Evolutionary conservation across 2,329 filamentous ascomycete genomes (phyloP).

Genomic region (Allantophomopsis cytisporea): DNA sequence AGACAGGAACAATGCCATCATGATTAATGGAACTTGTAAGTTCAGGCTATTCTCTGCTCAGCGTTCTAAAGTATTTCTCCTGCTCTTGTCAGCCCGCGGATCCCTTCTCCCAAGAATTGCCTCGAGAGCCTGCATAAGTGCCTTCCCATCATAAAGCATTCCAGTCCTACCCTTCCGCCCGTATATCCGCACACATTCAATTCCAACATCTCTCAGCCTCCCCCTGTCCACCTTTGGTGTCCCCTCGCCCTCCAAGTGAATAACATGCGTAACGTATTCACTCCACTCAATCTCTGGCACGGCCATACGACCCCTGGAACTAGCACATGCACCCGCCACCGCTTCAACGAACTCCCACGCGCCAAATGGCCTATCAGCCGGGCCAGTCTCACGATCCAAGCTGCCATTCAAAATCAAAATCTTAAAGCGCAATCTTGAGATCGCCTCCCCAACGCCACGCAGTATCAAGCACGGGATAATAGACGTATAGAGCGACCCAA

Average conservation of each 20-base stretch:
- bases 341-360: constrained; percentile 74
- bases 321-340: constrained; percentile 53
- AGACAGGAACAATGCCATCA: too few species aligned
- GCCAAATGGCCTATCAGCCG: constrained; percentile 46
- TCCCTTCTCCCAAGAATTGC: constrained; percentile 59
- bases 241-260: constrained; percentile 61
- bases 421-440: constrained; percentile 42
- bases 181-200: constrained; percentile 67
- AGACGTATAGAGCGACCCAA: constrained; percentile 87
- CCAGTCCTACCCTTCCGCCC: constrained; percentile 48
- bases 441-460: constrained; percentile 56
- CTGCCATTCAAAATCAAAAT: constrained; percentile 67
- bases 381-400: constrained; percentile 77
- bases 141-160: constrained; percentile 63
- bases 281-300: constrained; percentile 32
- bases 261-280: constrained; percentile 69
- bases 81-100: constrained; percentile 31
- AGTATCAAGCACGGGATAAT: constrained; percentile 75
- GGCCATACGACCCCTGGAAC: constrained; percentile 8
- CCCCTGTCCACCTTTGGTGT: constrained; percentile 59
- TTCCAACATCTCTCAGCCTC: constrained; percentile 50
- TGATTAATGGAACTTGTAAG: too few species aligned
- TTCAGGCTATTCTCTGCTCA: not conserved
- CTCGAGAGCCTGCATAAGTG: constrained; percentile 61
- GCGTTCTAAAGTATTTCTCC: constrained; percentile 41